phyloP scores from a whole-genome alignment of 176 grass and related monocot genomes.

The Phragmites australis region DNA sequence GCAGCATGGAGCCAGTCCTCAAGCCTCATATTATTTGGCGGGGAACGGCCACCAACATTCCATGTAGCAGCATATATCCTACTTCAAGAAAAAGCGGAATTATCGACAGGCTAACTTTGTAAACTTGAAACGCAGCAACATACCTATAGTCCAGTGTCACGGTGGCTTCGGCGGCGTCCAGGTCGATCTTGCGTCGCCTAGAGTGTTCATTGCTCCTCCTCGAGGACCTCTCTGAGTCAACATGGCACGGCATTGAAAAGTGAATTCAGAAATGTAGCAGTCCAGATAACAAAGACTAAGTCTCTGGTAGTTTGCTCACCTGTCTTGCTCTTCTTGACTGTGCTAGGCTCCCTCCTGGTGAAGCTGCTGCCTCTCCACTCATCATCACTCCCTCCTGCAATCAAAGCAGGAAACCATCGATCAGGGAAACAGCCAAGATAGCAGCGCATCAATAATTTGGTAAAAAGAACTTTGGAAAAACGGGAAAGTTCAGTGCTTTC shows the following conservation, averaged over 20 bases:
- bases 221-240: constrained; percentile 52
- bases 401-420: constrained; percentile 22
- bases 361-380: constrained; percentile 89
- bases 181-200: constrained; percentile 82
- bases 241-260: constrained; percentile 6
- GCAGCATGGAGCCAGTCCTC: constrained; percentile 98
- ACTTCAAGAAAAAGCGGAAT: constrained; percentile 41
- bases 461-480: not conserved
- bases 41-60: constrained; percentile 95
- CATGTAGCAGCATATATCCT: constrained; percentile 98
- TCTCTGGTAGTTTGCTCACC: constrained; percentile 52
- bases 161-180: constrained; percentile 81
- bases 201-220: constrained; percentile 62
- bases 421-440: constrained; percentile 25
- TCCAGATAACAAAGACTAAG: constrained; percentile 10
- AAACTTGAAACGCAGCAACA: constrained; percentile 7
- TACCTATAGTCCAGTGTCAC: constrained; percentile 89
- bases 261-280: not conserved
- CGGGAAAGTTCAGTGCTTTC: not conserved
- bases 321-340: constrained; percentile 91
- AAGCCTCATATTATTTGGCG: constrained; percentile 75
- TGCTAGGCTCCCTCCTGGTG: constrained; percentile 67
- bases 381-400: constrained; percentile 58
- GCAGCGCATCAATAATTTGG: constrained; percentile 11
- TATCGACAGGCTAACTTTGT: not conserved